These are phyloP conservation scores for Mitragyna speciosa DNA, from an alignment of 257 asterid species.

Conservation along the genomic window DNA sequence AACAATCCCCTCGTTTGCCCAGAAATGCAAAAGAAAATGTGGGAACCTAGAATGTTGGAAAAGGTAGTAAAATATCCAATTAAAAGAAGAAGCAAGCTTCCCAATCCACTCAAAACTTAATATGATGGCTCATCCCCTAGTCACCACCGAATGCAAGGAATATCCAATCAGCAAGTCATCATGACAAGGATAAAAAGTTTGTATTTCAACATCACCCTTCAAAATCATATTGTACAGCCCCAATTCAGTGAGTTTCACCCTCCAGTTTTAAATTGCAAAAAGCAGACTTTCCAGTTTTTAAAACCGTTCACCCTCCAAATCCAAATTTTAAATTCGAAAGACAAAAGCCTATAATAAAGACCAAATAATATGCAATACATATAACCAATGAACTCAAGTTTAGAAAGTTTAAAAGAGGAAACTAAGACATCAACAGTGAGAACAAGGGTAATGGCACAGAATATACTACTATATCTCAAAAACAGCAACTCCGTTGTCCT, in stretches of 20 bases:
- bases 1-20: neutral
- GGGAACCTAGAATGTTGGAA: neutral
- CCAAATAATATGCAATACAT: neutral
- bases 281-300: neutral
- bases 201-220: neutral
- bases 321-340: neutral
- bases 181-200: neutral
- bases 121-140: too few species aligned
- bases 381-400: neutral
- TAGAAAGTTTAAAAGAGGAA: neutral
- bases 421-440: neutral
- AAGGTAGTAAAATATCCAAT: neutral
- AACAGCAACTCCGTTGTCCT: neutral
- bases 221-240: neutral
- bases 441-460: neutral
- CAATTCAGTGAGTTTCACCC: neutral
- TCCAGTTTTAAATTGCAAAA: too few species aligned
- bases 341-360: neutral
- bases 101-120: neutral
- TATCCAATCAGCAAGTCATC: neutral
- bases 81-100: neutral
- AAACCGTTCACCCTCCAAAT: neutral
- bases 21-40: neutral
- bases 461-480: too few species aligned
- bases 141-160: neutral